These are phyloP conservation scores for Gymnopilus junonius DNA, from an alignment of 768 basidiomycete genomes.

Conservation along the genomic window DNA sequence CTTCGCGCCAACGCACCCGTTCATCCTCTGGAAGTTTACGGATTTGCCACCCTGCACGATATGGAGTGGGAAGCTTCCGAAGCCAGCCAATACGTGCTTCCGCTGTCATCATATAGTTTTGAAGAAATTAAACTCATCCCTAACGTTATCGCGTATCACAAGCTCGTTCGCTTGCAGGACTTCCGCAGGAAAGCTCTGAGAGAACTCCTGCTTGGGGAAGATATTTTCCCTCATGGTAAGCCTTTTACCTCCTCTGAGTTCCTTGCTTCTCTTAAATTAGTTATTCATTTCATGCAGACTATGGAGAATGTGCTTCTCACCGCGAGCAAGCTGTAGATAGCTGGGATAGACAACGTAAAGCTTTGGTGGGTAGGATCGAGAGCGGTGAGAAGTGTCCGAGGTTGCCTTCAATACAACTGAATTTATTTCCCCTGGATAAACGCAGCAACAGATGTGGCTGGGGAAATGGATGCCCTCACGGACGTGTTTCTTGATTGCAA, in stretches of 20 bases:
- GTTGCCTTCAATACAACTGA: background rate
- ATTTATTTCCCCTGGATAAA: conserved; percentile 10
- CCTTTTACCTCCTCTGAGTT: background rate
- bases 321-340: conserved; percentile 41
- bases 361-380: conserved; percentile 52
- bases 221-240: conserved; percentile 70
- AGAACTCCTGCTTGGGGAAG: conserved; percentile 56
- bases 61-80: conserved; percentile 54
- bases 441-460: conserved; percentile 67
- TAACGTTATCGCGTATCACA: conserved; percentile 65
- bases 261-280: conserved; percentile 2
- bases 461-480: conserved; percentile 62
- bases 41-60: conserved; percentile 49
- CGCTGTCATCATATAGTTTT: conserved; percentile 56
- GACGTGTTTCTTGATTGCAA: conserved; percentile 53
- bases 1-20: conserved; percentile 62
- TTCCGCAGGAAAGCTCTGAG: conserved; percentile 57
- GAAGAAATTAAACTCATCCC: conserved; percentile 59
- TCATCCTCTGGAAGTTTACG: conserved; percentile 68
- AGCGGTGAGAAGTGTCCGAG: conserved; percentile 43
- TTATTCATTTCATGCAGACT: conserved; percentile 38
- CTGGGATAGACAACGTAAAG: conserved; percentile 58
- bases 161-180: conserved; percentile 61
- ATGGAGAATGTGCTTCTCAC: conserved; percentile 64
- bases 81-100: conserved; percentile 63